Base-by-base conservation (phyloP, 2,329 filamentous ascomycete species). In the Exophiala alcalophila region DNA sequence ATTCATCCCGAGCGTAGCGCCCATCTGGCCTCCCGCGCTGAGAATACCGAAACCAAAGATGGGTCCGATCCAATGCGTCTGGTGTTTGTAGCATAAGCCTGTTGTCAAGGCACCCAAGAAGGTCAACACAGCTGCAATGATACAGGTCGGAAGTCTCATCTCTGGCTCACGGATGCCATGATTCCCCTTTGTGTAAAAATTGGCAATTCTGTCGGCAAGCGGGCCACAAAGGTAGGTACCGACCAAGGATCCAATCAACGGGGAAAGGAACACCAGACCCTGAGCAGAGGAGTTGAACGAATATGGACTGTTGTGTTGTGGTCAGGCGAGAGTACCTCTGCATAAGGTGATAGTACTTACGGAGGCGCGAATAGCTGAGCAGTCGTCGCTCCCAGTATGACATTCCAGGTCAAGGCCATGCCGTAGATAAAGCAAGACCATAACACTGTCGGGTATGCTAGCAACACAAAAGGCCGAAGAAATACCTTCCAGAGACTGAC, bases 121-220 rank as follows among this genome's bases (percentile, higher is more conserved):
- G 14, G 72, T 52, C 2, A 78, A 67, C 52, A 77, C 79, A 1
- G 76, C 75, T 8, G 78, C 71, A 68, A 76, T 67, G 1, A 56
- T 2, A 40, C 52, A 57, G 10, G 75, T 69, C 0, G 71, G 71
- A 30, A 80, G 51, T 27, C 76, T 65, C 75, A 79, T 78, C 56
- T 79, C 75, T 0, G 75, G 70, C 58, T 80, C 76, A 37, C 76
- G 64, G 34, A 79, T 70, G 4, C 76, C 76, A 1, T 65, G 57
- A 44, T 80, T 80, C 50, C 64, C 65, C 40, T 58, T 63, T 2
- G 77, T 80, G 2, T 68, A 66, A 34, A 43, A 58, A 30, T 65
- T 54, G 6, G 63, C 62, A 5, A 60, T 47, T 40, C 37, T 44
- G 46, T 65, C 62, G 4, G 58, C 57, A 7, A 63, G 30, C 11